Conservation (phyloP, 2,329 filamentous ascomycete genomes). For the Diaporthe batatas region DNA sequence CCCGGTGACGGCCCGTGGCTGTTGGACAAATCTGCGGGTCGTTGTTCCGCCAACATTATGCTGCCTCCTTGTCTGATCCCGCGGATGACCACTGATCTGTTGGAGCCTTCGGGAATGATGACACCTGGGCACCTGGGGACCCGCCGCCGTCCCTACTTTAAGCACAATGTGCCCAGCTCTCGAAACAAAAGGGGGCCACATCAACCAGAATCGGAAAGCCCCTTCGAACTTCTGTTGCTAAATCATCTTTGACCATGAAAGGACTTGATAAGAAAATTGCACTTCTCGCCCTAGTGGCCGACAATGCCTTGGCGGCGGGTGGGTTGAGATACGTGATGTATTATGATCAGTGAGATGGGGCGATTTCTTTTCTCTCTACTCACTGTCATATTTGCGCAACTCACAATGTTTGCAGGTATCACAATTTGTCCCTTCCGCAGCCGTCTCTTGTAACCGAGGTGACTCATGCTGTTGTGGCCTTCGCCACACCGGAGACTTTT, state of each 20-base stretch:
- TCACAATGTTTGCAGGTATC: neutral
- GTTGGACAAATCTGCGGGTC: too few relatives aligned
- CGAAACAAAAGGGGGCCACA: too few relatives aligned
- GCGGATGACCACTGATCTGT: neutral
- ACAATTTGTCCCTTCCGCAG: neutral
- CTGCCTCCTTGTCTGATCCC: slow-evolving; percentile 2
- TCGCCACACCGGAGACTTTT: slow-evolving; percentile 1
- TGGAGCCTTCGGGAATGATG: neutral
- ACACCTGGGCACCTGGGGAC: neutral
- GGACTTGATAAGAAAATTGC: neutral
- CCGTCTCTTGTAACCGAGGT: neutral
- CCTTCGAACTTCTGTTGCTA: too few relatives aligned
- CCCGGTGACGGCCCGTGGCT: neutral
- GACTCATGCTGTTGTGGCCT: slow-evolving; percentile 15
- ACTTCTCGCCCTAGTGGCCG: neutral
- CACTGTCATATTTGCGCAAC: neutral
- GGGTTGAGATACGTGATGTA: slow-evolving; percentile 21
- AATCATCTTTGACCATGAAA: neutral
- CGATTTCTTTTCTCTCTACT: accelerated
- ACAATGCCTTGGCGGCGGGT: neutral
- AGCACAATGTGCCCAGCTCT: neutral
- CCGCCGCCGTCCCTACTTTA: neutral
- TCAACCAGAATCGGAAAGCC: neutral
- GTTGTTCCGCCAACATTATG: neutral
- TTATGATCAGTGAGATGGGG: slow-evolving; percentile 1